phyloP scores from a whole-genome alignment of 2,329 filamentous ascomycete species.

The Penicillium glabrum region DNA sequence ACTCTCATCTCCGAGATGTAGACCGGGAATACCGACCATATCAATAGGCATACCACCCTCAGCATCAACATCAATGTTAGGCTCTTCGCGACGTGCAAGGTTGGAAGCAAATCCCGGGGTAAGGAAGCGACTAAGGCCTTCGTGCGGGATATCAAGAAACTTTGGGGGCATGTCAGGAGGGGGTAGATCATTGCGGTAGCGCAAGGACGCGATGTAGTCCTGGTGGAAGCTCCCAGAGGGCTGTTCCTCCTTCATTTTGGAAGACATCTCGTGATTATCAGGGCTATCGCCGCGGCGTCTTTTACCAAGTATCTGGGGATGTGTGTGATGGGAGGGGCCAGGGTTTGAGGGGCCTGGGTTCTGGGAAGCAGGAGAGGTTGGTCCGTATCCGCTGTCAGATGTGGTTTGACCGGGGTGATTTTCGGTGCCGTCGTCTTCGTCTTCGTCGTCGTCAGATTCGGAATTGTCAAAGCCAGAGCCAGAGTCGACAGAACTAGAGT shows the following conservation, averaged over 20 bases:
- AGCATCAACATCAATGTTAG: slow-evolving; percentile 96
- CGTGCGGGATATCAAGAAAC: slow-evolving; percentile 94
- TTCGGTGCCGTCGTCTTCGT: too few relatives aligned
- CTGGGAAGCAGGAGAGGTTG: too few relatives aligned
- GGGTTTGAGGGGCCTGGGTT: not conserved
- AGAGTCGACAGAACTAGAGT: too few relatives aligned
- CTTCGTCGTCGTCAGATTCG: too few relatives aligned
- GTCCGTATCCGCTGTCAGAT: too few relatives aligned
- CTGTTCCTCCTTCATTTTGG: slow-evolving; percentile 40
- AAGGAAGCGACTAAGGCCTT: slow-evolving; percentile 86
- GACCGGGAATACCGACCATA: slow-evolving; percentile 87
- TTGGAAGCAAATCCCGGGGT: slow-evolving; percentile 86
- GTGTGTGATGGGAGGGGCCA: not conserved
- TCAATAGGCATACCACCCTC: slow-evolving; percentile 98
- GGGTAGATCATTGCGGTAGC: slow-evolving; percentile 93
- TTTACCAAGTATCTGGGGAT: too few relatives aligned
- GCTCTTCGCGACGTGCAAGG: slow-evolving; percentile 83
- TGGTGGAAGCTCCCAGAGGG: slow-evolving; percentile 65
- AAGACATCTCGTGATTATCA: slow-evolving; percentile 28
- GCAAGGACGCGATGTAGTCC: slow-evolving; percentile 94
- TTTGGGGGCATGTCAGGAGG: slow-evolving; percentile 94
- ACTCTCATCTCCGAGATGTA: slow-evolving; percentile 93
- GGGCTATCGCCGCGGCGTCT: too few relatives aligned
- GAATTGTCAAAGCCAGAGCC: too few relatives aligned
- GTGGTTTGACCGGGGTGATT: too few relatives aligned